Evolutionary conservation across 768 basidiomycete species (phyloP).

Genomic region (Plicaturopsis crispa): DNA sequence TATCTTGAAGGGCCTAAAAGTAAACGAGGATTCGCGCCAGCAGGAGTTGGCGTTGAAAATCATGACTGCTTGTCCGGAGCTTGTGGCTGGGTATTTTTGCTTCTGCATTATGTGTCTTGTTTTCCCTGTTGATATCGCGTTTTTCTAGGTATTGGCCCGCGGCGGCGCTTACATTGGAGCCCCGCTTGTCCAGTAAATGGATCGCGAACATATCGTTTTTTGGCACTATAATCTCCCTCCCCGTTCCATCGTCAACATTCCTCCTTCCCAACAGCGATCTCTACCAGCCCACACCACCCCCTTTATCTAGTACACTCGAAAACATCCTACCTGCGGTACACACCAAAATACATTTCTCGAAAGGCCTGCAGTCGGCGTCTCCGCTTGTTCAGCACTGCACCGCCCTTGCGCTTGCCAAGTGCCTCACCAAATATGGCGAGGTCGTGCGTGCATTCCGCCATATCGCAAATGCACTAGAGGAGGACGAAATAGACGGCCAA

Average conservation of each 20-base stretch:
- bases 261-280: slow-evolving; percentile 37
- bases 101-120: background rate
- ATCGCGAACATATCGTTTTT: slow-evolving; percentile 83
- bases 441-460: slow-evolving; percentile 42
- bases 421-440: slow-evolving; percentile 59
- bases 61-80: slow-evolving; percentile 76
- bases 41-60: slow-evolving; percentile 82
- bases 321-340: slow-evolving; percentile 72
- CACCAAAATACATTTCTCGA: slow-evolving; percentile 68
- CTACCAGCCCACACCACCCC: slow-evolving; percentile 70
- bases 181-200: slow-evolving; percentile 86
- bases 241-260: slow-evolving; percentile 61
- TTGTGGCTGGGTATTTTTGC: slow-evolving; percentile 61
- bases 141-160: slow-evolving; percentile 62
- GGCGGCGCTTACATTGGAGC: slow-evolving; percentile 69
- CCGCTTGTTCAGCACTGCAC: slow-evolving; percentile 82
- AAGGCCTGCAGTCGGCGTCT: slow-evolving; percentile 67
- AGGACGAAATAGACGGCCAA: slow-evolving; percentile 54
- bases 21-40: slow-evolving; percentile 84
- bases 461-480: slow-evolving; percentile 49
- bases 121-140: slow-evolving; percentile 8
- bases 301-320: slow-evolving; percentile 61
- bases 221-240: slow-evolving; percentile 69
- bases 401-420: slow-evolving; percentile 70
- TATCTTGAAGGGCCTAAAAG: slow-evolving; percentile 65